phyloP scores from a whole-genome alignment of 2,329 filamentous ascomycete genomes.

The Xylaria multiplex region DNA sequence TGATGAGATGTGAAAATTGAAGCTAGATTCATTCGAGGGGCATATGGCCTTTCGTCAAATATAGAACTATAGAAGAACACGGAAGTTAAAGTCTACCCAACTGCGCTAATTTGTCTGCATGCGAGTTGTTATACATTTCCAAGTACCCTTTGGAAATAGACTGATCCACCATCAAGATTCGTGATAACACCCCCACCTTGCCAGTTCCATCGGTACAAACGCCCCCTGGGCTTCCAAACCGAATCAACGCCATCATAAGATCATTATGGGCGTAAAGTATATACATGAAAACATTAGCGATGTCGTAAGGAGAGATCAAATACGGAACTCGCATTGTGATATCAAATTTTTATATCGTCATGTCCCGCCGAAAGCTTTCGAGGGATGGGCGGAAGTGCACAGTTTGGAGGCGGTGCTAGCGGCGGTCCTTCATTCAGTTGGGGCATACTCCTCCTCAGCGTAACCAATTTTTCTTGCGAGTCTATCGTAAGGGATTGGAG shows the following conservation, averaged over 20 bases:
- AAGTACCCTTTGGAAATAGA: neutral
- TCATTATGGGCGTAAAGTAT: conserved; percentile 39
- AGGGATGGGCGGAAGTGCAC: conserved; percentile 65
- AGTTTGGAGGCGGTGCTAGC: conserved; percentile 64
- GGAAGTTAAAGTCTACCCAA: conserved; percentile 4
- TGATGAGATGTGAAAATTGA: neutral
- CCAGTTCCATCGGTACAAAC: neutral
- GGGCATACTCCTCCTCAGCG: conserved; percentile 61
- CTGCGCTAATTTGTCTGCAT: conserved; percentile 4
- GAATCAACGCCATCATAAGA: conserved; percentile 35
- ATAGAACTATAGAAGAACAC: neutral
- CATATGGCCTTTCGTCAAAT: neutral
- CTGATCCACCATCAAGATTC: conserved; percentile 25
- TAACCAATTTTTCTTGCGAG: conserved; percentile 34
- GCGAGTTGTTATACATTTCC: conserved; percentile 24
- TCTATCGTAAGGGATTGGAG: conserved; percentile 32
- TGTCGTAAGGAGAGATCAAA: conserved; percentile 11
- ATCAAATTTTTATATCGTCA: conserved; percentile 33
- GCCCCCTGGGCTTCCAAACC: conserved; percentile 5
- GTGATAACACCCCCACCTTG: conserved; percentile 5
- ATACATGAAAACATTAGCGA: conserved; percentile 36
- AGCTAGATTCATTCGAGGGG: neutral
- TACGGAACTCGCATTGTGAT: conserved; percentile 1
- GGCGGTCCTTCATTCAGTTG: conserved; percentile 62
- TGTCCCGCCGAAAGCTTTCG: conserved; percentile 41